phyloP scores from a whole-genome alignment of 225 moss, liverwort and hornwort species.

The Takakia lepidozioides region DNA sequence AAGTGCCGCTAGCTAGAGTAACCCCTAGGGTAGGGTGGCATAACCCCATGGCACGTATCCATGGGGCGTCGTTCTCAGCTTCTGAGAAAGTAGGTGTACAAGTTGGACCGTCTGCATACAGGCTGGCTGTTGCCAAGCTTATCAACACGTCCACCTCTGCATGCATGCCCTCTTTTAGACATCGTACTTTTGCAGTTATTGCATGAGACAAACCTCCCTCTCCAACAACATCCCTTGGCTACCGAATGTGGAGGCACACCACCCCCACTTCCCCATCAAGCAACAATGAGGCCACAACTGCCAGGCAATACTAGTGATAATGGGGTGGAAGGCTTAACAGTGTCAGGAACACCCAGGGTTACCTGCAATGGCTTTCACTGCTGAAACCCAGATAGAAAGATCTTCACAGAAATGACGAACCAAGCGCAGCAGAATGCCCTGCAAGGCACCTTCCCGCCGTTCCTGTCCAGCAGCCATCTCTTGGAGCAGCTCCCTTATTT shows the following conservation, averaged over 20 bases:
- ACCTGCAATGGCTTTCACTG: slow-evolving; percentile 86
- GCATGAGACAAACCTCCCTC: too few species aligned
- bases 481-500: slow-evolving; percentile 64
- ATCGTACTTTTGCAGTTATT: too few species aligned
- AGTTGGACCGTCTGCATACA: slow-evolving; percentile 46
- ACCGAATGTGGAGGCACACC: too few species aligned
- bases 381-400: slow-evolving; percentile 64
- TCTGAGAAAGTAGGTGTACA: slow-evolving; percentile 64
- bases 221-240: too few species aligned
- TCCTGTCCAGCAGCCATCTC: slow-evolving; percentile 73
- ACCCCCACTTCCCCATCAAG: too few species aligned
- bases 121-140: slow-evolving; percentile 70
- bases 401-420: slow-evolving; percentile 73
- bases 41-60: slow-evolving; percentile 59
- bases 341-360: too few species aligned
- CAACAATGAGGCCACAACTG: too few species aligned
- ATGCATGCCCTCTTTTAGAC: slow-evolving; percentile 4
- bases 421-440: slow-evolving; percentile 72
- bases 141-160: slow-evolving; percentile 90
- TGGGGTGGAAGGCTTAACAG: too few species aligned
- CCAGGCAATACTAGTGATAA: too few species aligned
- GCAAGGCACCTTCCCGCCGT: slow-evolving; percentile 64
- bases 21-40: slow-evolving; percentile 73
- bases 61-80: slow-evolving; percentile 19
- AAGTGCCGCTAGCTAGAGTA: slow-evolving; percentile 46